A percentile compares a stretch with the other conserved stretches of the same genome.
These are phyloP conservation scores for Phalaenopsis hybrid DNA, from an alignment of 116 monocot genomes.

Conservation along the genomic window DNA sequence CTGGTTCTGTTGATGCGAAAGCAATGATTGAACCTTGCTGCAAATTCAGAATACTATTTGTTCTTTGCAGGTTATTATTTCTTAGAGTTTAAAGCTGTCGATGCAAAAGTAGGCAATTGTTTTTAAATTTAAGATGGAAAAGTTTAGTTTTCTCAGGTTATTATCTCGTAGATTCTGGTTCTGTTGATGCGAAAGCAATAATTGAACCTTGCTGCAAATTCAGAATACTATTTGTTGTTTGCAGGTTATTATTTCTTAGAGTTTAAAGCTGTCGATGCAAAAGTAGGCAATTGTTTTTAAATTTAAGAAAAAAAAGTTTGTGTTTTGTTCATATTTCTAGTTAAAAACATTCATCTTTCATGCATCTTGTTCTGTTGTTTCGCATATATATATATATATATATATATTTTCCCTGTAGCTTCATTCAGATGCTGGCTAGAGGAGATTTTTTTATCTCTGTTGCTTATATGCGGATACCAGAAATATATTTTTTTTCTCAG, in stretches of 20 bases:
- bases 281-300: background rate
- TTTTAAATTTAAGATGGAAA: background rate
- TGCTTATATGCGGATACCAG: background rate
- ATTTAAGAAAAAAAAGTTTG: background rate
- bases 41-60: background rate
- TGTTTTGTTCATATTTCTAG: background rate
- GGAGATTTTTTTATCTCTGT: background rate
- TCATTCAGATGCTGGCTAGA: background rate
- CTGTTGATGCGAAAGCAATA: background rate
- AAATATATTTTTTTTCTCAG: conserved; percentile 20
- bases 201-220: background rate
- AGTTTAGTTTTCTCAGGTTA: background rate
- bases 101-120: background rate
- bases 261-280: background rate
- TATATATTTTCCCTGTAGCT: background rate
- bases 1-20: background rate
- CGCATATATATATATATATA: background rate
- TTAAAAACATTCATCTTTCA: background rate
- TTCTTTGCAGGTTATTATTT: background rate
- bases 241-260: background rate
- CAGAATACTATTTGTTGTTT: background rate
- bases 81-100: background rate
- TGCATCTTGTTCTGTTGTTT: background rate
- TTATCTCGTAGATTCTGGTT: background rate
- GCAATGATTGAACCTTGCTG: background rate